These are phyloP conservation scores for Sicyos baderoa DNA, from an alignment of 306 rosid species.

Conservation along the genomic window DNA sequence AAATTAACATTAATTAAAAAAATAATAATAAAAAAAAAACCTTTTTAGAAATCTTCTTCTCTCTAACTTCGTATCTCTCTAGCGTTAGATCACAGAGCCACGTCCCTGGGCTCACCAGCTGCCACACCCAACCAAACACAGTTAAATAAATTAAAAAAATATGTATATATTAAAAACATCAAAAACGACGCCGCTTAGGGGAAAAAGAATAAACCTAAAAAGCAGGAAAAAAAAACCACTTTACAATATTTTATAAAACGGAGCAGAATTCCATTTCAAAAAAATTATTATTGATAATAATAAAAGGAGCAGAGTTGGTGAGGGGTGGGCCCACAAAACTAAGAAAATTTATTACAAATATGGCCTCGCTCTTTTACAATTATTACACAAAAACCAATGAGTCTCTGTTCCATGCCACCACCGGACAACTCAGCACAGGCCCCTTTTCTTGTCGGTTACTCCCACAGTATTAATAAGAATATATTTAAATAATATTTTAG, in stretches of 20 bases:
- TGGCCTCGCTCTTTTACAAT: background rate
- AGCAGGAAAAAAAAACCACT: background rate
- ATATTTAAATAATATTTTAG: no score
- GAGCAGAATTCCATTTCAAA: background rate
- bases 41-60: conserved; percentile 82
- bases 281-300: no score
- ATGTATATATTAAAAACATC: no score
- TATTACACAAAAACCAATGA: background rate
- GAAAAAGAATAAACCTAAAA: no score
- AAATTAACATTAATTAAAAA: no score
- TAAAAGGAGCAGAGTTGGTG: background rate
- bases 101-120: conserved; percentile 79
- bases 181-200: background rate
- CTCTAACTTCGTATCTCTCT: conserved; percentile 87
- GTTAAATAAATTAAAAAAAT: background rate
- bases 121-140: conserved; percentile 9
- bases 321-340: background rate
- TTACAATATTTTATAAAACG: background rate
- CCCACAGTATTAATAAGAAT: no score
- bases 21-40: conserved; percentile 18
- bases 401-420: background rate
- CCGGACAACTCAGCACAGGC: no score
- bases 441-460: no score
- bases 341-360: background rate
- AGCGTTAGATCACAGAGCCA: conserved; percentile 76